A percentile compares a stretch with the other conserved stretches of the same genome.
phyloP scores from a whole-genome alignment of 2,329 filamentous ascomycete species.

The Aureobasidium melanogenum region DNA sequence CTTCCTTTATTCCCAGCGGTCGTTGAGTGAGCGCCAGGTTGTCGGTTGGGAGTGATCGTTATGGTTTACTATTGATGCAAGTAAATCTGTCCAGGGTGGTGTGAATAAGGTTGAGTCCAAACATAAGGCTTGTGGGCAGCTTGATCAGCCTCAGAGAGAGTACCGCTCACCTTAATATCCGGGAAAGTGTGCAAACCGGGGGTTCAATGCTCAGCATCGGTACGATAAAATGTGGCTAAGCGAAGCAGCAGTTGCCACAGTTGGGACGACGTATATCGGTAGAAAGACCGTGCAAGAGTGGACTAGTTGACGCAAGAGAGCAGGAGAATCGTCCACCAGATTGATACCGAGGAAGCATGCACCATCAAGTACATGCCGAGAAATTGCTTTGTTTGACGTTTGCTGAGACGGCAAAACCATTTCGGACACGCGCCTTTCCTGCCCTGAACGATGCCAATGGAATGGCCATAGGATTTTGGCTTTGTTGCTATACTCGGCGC shows the following conservation, averaged over 20 bases:
- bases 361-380: background rate
- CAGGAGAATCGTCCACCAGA: background rate
- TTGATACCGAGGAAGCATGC: background rate
- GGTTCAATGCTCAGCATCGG: background rate
- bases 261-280: background rate
- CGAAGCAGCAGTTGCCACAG: background rate
- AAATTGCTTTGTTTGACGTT: background rate
- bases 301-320: background rate
- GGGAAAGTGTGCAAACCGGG: background rate
- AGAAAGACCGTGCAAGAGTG: background rate
- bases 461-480: background rate
- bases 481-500: conserved; percentile 6
- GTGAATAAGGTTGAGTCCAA: background rate
- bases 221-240: background rate
- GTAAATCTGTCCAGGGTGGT: background rate
- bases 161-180: background rate
- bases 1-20: background rate
- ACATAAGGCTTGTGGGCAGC: background rate
- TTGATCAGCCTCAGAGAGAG: background rate
- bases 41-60: background rate
- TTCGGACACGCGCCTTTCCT: background rate
- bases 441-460: background rate
- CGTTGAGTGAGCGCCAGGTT: background rate
- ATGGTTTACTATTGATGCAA: background rate
- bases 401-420: background rate